Evolutionary conservation across 495 filamentous ascomycete species (phyloP).

Genomic region (Aspergillus sclerotiicarbonarius): DNA sequence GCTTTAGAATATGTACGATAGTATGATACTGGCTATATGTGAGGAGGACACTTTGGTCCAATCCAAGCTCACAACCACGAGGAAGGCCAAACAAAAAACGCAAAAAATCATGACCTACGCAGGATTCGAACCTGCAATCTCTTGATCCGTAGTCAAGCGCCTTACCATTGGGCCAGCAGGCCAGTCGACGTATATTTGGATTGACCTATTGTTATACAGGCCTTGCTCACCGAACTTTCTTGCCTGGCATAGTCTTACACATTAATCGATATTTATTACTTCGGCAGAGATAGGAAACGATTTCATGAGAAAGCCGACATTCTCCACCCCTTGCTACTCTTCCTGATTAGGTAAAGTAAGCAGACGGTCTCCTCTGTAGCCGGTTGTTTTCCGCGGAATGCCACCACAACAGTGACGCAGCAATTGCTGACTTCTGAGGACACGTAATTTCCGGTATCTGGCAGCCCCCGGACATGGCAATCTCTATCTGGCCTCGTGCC

Average conservation of each 20-base stretch:
- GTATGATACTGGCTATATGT: too few relatives aligned
- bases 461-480: background rate
- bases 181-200: conserved; percentile 6
- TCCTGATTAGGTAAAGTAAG: background rate
- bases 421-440: background rate
- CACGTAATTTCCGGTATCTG: background rate
- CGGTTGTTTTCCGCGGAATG: background rate
- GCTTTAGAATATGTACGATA: too few relatives aligned
- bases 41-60: too few relatives aligned
- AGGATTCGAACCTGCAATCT: conserved; percentile 54
- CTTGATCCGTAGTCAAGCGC: conserved; percentile 72
- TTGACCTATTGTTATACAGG: too few relatives aligned
- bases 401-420: background rate
- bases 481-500: background rate
- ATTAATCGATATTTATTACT: background rate
- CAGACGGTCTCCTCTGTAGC: background rate
- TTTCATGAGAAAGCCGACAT: background rate
- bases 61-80: too few relatives aligned
- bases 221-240: too few relatives aligned
- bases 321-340: too few relatives aligned
- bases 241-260: background rate
- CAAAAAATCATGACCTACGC: conserved; percentile 37
- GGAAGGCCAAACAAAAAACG: too few relatives aligned
- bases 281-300: background rate
- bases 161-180: conserved; percentile 67